A percentile compares a stretch with the other conserved stretches of the same genome.
Conservation (phyloP, 306 rosid genomes). For the Amphicarpaea edgeworthii region DNA sequence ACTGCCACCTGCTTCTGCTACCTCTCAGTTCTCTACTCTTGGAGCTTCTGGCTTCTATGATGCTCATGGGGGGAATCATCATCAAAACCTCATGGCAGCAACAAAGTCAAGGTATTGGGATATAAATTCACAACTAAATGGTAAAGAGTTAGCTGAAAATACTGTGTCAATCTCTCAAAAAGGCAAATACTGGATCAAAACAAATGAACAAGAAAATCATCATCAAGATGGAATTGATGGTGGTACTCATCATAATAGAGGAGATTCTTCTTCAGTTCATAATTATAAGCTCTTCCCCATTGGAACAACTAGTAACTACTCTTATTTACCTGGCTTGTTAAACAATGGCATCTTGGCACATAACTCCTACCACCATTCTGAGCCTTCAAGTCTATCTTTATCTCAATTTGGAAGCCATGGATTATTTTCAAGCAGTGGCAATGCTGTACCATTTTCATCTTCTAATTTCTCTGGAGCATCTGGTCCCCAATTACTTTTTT, state of each 20-base stretch:
- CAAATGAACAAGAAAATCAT: conserved; percentile 36
- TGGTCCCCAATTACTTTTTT: conserved; percentile 55
- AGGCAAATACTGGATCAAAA: conserved; percentile 61
- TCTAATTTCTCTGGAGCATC: conserved; percentile 41
- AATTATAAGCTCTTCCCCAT: conserved; percentile 52
- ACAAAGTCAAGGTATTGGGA: conserved; percentile 39
- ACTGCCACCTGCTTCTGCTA: conserved; percentile 36
- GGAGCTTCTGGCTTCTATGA: conserved; percentile 50
- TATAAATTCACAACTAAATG: conserved; percentile 9
- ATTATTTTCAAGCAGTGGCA: conserved; percentile 40
- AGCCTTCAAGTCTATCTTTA: conserved; percentile 64
- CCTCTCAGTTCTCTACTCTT: conserved; percentile 47
- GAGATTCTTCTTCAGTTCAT: conserved; percentile 45
- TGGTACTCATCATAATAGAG: conserved; percentile 18
- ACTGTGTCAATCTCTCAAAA: conserved; percentile 35
- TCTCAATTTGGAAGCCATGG: conserved; percentile 76
- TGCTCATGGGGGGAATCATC: conserved; percentile 25
- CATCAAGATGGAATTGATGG: conserved; percentile 35
- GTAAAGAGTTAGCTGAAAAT: conserved; percentile 36
- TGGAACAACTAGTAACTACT: conserved; percentile 6
- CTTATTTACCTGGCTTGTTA: conserved; percentile 51
- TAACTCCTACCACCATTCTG: conserved; percentile 45
- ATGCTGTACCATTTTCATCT: conserved; percentile 48
- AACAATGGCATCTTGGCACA: conserved; percentile 53
- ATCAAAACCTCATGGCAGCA: neutral